Percentiles rank a stretch among this genome's conserved stretches.
Conservation (phyloP, 805 yeast species). For the Monosporozyma servazzii region DNA sequence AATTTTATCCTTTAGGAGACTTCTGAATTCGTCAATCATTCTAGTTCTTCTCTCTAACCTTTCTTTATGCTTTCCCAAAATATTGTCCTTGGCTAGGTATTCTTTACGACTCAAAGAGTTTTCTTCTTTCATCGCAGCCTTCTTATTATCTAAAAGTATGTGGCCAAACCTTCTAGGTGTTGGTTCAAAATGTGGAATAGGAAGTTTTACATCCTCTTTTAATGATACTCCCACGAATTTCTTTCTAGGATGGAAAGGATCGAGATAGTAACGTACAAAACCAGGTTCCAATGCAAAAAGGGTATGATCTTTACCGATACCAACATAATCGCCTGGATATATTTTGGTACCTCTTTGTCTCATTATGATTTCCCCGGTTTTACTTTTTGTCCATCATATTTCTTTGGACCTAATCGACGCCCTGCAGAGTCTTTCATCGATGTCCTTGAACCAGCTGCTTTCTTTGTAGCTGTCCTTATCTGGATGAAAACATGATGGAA, state of each 20-base stretch:
- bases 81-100: constrained; percentile 43
- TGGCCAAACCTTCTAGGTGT: constrained; percentile 79
- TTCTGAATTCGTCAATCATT: constrained; percentile 26
- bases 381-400: constrained; percentile 64
- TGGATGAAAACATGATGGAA: constrained; percentile 18
- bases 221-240: constrained; percentile 85
- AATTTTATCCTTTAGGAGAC: constrained; percentile 15
- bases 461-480: constrained; percentile 86
- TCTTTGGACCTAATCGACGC: constrained; percentile 86
- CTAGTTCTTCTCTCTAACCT: constrained; percentile 35
- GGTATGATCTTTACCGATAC: constrained; percentile 90
- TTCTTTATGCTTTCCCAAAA: constrained; percentile 33
- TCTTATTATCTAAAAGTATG: constrained; percentile 38
- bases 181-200: constrained; percentile 89
- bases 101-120: constrained; percentile 60
- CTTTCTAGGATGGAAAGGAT: constrained; percentile 93
- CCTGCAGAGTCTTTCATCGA: constrained; percentile 93
- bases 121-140: constrained; percentile 49
- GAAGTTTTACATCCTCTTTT: constrained; percentile 51
- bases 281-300: constrained; percentile 89
- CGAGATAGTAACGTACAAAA: constrained; percentile 78
- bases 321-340: constrained; percentile 88
- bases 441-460: constrained; percentile 91
- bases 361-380: constrained; percentile 72
- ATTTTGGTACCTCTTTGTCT: constrained; percentile 93